phyloP scores from a whole-genome alignment of 2,329 filamentous ascomycete species.

The Hypocrella siamensis region DNA sequence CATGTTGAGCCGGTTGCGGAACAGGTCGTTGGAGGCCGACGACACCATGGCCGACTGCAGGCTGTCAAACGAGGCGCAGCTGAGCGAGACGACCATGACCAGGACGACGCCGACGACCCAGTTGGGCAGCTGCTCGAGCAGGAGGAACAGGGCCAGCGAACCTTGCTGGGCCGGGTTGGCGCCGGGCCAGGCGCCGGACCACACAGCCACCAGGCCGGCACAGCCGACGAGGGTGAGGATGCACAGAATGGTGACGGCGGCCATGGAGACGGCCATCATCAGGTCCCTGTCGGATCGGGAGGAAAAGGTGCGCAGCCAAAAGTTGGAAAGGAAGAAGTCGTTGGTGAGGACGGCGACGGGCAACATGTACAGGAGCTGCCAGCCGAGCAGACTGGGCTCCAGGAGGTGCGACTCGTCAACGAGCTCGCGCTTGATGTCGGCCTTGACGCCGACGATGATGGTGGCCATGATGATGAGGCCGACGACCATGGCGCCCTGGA shows the following conservation, averaged over 20 bases:
- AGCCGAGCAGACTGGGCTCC: constrained; percentile 56
- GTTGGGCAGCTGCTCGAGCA: constrained; percentile 54
- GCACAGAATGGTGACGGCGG: constrained; percentile 46
- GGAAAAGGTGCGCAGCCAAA: constrained; percentile 74
- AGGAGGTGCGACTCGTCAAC: constrained; percentile 55
- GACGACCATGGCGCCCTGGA: constrained; percentile 67
- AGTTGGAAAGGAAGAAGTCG: constrained; percentile 73
- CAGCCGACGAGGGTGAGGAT: constrained; percentile 60
- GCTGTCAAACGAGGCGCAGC: constrained; percentile 65
- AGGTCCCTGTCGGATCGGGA: constrained; percentile 67
- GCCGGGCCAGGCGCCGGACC: constrained; percentile 59
- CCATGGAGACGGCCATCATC: constrained; percentile 56
- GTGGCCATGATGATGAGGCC: constrained; percentile 60
- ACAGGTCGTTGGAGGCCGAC: constrained; percentile 71
- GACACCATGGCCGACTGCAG: constrained; percentile 74
- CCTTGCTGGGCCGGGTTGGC: constrained; percentile 39
- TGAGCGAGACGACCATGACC: constrained; percentile 65
- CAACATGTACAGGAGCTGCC: constrained; percentile 76
- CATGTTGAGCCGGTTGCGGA: constrained; percentile 65
- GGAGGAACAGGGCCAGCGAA: constrained; percentile 59
- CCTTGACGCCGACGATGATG: constrained; percentile 63
- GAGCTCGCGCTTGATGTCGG: constrained; percentile 52
- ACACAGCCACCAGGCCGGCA: constrained; percentile 60
- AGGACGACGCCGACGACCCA: constrained; percentile 77
- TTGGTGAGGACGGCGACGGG: constrained; percentile 70